Conservation (phyloP, 495 filamentous ascomycete species). For the Aspergillus diversus region DNA sequence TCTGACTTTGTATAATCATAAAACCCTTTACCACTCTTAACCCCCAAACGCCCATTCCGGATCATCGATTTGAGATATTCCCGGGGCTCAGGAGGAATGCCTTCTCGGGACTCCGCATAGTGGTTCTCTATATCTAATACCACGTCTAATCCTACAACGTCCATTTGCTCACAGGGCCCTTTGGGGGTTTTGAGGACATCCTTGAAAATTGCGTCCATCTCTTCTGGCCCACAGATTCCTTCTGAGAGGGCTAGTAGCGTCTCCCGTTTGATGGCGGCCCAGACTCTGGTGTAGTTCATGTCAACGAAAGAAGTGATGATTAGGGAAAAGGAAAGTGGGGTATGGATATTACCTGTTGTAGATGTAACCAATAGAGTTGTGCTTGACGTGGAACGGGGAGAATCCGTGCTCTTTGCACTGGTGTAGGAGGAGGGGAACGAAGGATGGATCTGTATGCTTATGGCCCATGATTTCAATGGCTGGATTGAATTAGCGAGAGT, state of each 20-base stretch:
- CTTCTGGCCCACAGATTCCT: slow-evolving; percentile 37
- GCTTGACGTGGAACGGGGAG: slow-evolving; percentile 40
- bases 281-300: slow-evolving; percentile 30
- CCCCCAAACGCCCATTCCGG: slow-evolving; percentile 29
- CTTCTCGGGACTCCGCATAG: slow-evolving; percentile 30
- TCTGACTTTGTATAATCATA: slow-evolving; percentile 31
- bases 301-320: neutral
- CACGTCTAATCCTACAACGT: slow-evolving; percentile 45
- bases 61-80: slow-evolving; percentile 32
- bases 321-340: neutral
- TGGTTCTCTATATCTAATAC: slow-evolving; percentile 45
- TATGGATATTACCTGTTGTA: slow-evolving; percentile 37
- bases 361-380: slow-evolving; percentile 41
- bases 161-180: slow-evolving; percentile 47
- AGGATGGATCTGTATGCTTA: slow-evolving; percentile 29
- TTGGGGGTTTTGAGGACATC: slow-evolving; percentile 39
- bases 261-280: slow-evolving; percentile 48
- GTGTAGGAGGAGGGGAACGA: slow-evolving; percentile 31
- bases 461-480: slow-evolving; percentile 48
- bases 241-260: slow-evolving; percentile 36
- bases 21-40: slow-evolving; percentile 38
- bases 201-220: slow-evolving; percentile 46
- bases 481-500: slow-evolving; percentile 9
- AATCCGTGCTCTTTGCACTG: slow-evolving; percentile 39
- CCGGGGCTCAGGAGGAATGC: slow-evolving; percentile 30